Conservation (phyloP, 116 monocot genomes). For the Papilionanthe hybrid region DNA sequence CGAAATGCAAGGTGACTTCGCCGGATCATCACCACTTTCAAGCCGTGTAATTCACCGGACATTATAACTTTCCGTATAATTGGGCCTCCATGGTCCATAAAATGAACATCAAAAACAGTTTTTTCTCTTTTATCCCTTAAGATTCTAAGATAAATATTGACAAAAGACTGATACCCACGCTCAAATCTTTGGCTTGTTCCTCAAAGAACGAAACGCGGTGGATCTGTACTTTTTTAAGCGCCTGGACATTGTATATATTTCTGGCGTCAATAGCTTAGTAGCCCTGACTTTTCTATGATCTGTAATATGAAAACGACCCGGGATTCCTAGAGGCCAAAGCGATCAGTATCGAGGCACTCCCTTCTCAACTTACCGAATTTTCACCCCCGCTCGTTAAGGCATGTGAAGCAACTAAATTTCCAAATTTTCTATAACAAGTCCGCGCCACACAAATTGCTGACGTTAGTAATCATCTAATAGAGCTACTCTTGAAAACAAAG, state of each 20-base stretch:
- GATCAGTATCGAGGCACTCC: not conserved
- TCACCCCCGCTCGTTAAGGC: not conserved
- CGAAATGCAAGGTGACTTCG: no score
- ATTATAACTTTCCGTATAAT: no score
- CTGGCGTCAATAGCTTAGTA: not conserved
- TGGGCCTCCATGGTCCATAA: not conserved
- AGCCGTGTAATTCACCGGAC: no score
- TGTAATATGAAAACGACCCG: not conserved
- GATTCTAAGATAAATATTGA: not conserved
- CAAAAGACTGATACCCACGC: not conserved
- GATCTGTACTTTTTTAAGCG: not conserved
- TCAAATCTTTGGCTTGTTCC: not conserved
- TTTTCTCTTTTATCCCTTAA: not conserved
- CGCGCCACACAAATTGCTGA: not conserved
- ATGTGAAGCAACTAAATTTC: not conserved
- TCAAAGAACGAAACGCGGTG: not conserved
- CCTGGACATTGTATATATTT: not conserved
- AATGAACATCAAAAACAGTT: not conserved
- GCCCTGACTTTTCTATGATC: not conserved
- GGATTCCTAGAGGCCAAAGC: not conserved
- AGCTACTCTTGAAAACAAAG: no score
- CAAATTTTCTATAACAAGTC: not conserved
- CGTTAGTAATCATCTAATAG: not conserved
- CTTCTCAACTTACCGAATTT: not conserved
- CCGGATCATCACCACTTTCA: no score